phyloP scores from a whole-genome alignment of 257 asterid genomes.

The Rauvolfia tetraphylla region DNA sequence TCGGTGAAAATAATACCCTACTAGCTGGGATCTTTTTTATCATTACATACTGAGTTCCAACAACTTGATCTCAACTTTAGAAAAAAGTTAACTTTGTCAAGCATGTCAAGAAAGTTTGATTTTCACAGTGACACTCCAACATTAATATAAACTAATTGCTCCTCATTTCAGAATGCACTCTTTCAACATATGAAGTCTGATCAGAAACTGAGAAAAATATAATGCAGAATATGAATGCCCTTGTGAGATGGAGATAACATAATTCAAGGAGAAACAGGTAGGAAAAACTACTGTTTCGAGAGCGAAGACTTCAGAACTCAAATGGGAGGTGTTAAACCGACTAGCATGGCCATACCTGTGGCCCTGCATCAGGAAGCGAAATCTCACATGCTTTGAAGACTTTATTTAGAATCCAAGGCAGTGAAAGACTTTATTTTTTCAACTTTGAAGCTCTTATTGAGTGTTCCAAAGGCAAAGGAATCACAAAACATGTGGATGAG shows the following conservation, averaged over 20 bases:
- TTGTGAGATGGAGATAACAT: background rate
- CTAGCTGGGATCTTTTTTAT: background rate
- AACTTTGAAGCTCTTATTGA: constrained; percentile 31
- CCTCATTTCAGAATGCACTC: background rate
- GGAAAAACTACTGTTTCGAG: background rate
- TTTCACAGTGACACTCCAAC: too few species aligned
- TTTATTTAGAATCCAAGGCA: constrained; percentile 62
- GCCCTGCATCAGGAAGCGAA: constrained; percentile 27
- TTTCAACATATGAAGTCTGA: background rate
- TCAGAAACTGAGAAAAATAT: background rate
- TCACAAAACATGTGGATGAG: constrained; percentile 42
- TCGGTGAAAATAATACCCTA: constrained; percentile 4
- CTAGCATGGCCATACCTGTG: constrained; percentile 27
- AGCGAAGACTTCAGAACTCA: background rate
- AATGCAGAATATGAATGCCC: background rate
- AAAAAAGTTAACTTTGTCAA: background rate
- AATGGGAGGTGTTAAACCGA: constrained; percentile 8
- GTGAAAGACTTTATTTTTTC: constrained; percentile 16
- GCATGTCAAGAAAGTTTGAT: background rate
- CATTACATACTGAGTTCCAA: background rate
- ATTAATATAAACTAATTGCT: background rate
- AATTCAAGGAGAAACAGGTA: background rate
- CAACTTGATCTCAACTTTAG: constrained; percentile 13
- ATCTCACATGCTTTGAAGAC: constrained; percentile 48
- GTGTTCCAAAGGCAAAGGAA: constrained; percentile 47